Evolutionary conservation across 2,329 filamentous ascomycete species (phyloP), one percentile per base, ranked within the genome.

Genomic region (Cladosporium sp.): DNA sequence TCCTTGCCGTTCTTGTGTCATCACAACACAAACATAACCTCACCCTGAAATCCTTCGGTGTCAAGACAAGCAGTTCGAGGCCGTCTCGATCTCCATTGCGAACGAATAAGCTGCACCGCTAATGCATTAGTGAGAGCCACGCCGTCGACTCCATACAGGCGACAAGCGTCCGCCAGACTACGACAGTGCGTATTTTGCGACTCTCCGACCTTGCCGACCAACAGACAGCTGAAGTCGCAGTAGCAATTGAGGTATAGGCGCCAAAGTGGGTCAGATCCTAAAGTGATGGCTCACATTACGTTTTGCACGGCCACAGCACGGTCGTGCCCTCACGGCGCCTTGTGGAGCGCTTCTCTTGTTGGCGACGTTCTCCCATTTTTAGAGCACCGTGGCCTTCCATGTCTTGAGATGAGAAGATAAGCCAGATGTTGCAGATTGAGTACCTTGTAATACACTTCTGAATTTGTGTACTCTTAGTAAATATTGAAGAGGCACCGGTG

Each of bases 1-100:
- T 5, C 22, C 22, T 27, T 27, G 9, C 22, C 32, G 32, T 17
- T 17, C 15, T n/a, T 36, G 36, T 47, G 44, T 47, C 44, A 47
- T 40, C 17, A 20, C 34, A 22, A 40, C 20, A 32, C 6, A 15
- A n/a, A 38, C n/a, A 39, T 15, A 19, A 4, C 44, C 34, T 34
- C 36, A 43, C 44, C 34, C 15, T n/a, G 36, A n/a, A n/a, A 47
- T 47, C 44, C 44, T 47, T 47, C 36, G 34, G 18, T 12, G n/a
- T 18, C 4, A 4, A 36, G n/a, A 36, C n/a, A 36, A n/a, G n/a
- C 32, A 3, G 7, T 7, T 36, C 22, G 22, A 27, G 32, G 15
- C 32, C 32, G 32, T 36, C 13, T 36, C 15, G 32, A 15, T n/a
- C 22, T 27, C 22, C 22, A 27, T 27, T 4, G 9, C 22, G 22